Evolutionary conservation across 2,329 filamentous ascomycete species (phyloP).

Genomic region (Microsporum canis): DNA sequence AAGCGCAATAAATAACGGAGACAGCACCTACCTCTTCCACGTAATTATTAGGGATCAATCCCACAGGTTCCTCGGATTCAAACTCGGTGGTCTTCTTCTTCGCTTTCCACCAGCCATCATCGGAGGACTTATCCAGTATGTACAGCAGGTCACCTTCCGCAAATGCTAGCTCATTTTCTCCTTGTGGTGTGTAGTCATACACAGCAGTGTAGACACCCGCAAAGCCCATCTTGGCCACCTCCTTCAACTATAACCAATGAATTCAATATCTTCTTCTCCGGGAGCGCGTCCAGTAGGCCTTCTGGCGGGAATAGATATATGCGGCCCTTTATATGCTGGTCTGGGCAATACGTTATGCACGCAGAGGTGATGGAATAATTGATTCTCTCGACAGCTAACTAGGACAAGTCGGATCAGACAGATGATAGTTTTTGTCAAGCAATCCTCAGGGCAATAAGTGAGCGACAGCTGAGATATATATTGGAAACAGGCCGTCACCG

Average conservation of each 20-base stretch:
- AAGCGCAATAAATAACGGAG: not conserved
- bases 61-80: constrained; percentile 83
- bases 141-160: constrained; percentile 80
- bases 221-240: constrained; percentile 60
- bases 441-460: not conserved
- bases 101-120: constrained; percentile 88
- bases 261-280: not conserved
- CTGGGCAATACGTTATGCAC: constrained; percentile 1
- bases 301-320: not conserved
- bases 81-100: constrained; percentile 78
- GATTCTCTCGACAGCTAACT: not conserved
- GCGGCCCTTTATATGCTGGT: not conserved
- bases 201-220: constrained; percentile 79
- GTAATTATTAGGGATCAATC: constrained; percentile 88
- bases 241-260: not conserved
- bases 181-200: constrained; percentile 86
- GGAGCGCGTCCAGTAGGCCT: not conserved
- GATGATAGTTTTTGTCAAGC: not conserved
- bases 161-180: constrained; percentile 73
- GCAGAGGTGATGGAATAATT: not conserved
- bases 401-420: not conserved
- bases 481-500: not conserved
- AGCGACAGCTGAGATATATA: not conserved
- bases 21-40: constrained; percentile 64
- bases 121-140: constrained; percentile 66